phyloP scores from a whole-genome alignment of 2,329 filamentous ascomycete species.

The Lachnellula hyalina region DNA sequence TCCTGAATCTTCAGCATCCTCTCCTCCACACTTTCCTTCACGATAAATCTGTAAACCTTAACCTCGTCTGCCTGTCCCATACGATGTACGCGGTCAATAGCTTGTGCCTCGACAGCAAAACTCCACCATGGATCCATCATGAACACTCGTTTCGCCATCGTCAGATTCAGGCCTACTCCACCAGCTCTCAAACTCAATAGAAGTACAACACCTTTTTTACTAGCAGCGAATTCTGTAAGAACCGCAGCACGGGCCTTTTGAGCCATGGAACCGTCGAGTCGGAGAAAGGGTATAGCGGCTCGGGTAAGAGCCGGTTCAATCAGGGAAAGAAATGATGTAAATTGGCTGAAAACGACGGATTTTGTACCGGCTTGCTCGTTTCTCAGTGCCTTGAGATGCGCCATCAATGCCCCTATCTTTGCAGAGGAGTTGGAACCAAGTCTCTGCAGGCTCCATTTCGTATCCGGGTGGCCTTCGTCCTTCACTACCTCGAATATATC shows the following conservation, averaged over 20 bases:
- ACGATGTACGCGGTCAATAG: conserved; percentile 93
- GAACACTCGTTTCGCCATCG: conserved; percentile 81
- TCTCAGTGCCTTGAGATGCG: conserved; percentile 65
- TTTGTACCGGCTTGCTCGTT: conserved; percentile 66
- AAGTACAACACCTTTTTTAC: conserved; percentile 63
- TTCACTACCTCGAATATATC: conserved; percentile 91
- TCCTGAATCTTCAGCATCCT: conserved; percentile 93
- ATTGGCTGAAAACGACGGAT: conserved; percentile 93
- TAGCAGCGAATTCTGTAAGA: conserved; percentile 63
- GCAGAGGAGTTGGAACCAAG: conserved; percentile 68
- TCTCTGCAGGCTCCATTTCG: conserved; percentile 56
- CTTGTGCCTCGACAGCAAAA: conserved; percentile 92
- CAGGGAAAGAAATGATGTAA: conserved; percentile 90
- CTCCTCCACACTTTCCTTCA: conserved; percentile 87
- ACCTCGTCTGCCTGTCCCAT: conserved; percentile 92
- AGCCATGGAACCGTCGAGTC: conserved; percentile 84
- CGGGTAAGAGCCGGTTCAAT: conserved; percentile 75
- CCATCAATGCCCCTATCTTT: conserved; percentile 78
- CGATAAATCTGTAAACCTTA: conserved; percentile 80
- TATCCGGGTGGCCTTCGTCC: conserved; percentile 58
- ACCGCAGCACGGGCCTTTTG: conserved; percentile 81
- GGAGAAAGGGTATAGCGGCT: conserved; percentile 71
- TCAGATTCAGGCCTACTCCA: conserved; percentile 90
- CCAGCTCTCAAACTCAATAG: conserved; percentile 83
- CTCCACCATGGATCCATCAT: conserved; percentile 99